Conservation (phyloP, 164 flowering plant genomes). For the Taxillus chinensis region DNA sequence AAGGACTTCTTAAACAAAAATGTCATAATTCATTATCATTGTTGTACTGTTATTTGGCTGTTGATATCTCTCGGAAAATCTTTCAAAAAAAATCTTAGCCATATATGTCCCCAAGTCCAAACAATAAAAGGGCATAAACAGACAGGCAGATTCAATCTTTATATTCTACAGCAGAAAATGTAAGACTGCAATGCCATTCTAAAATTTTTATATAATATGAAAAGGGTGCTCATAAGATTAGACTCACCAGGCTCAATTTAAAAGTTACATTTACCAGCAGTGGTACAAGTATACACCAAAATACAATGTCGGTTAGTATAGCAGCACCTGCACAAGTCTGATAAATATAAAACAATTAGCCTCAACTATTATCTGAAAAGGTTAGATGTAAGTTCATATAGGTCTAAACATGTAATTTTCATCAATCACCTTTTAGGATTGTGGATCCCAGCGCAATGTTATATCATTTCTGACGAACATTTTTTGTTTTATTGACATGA, state of each 20-base stretch:
- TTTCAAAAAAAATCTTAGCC: too few species aligned
- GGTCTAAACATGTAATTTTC: too few species aligned
- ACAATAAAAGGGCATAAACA: too few species aligned
- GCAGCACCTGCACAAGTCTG: conserved; percentile 86
- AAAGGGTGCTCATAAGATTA: not conserved
- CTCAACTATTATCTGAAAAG: not conserved
- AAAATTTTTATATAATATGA: not conserved
- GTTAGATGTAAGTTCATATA: not conserved
- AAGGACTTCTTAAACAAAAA: too few species aligned
- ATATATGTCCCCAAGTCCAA: too few species aligned
- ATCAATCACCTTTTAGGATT: too few species aligned
- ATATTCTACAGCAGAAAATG: too few species aligned
- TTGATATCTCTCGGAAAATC: too few species aligned
- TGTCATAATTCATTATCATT: too few species aligned
- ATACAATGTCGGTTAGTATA: conserved; percentile 71
- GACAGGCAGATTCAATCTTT: too few species aligned
- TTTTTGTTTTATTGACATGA: not conserved
- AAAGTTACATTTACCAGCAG: conserved; percentile 33
- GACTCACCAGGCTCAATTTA: conserved; percentile 35
- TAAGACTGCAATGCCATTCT: not conserved
- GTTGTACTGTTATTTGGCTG: too few species aligned
- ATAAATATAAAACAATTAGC: not conserved
- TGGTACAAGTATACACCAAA: conserved; percentile 74
- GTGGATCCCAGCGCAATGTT: too few species aligned
- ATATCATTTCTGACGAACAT: not conserved